Evolutionary conservation across 1,284 basidiomycete species (phyloP).

Genomic region (Phellinidium pouzarii): DNA sequence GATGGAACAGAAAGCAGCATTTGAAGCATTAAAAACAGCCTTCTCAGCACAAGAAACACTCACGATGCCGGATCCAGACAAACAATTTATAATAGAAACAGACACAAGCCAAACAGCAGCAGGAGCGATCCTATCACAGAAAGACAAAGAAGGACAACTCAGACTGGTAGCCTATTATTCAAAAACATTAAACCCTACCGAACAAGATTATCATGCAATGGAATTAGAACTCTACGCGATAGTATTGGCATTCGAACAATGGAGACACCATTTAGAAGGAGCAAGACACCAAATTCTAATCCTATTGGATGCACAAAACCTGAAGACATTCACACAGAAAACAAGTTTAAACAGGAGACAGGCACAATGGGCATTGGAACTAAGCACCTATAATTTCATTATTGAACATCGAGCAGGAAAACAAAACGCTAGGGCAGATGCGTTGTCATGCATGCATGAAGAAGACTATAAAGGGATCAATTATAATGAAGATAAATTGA

Average conservation of each 20-base stretch:
- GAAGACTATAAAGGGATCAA: no score
- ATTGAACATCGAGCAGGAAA: background rate
- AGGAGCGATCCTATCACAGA: background rate
- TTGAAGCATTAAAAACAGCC: conserved; percentile 21
- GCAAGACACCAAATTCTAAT: background rate
- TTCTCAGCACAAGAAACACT: background rate
- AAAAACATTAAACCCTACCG: background rate
- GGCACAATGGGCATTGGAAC: background rate
- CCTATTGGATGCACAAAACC: background rate
- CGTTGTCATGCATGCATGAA: background rate
- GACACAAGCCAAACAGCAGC: background rate
- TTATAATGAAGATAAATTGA: no score
- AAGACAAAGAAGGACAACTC: background rate
- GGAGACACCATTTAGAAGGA: background rate
- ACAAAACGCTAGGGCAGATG: background rate
- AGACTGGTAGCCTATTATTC: background rate
- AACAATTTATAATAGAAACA: background rate
- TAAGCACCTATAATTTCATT: background rate
- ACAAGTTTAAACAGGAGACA: background rate
- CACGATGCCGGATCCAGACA: background rate
- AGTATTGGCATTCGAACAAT: background rate
- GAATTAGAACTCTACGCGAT: background rate
- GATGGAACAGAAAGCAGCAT: background rate
- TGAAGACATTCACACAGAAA: background rate
- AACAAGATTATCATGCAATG: background rate